Conservation (phyloP, 2,329 filamentous ascomycete species). For the Tolypocladium album region DNA sequence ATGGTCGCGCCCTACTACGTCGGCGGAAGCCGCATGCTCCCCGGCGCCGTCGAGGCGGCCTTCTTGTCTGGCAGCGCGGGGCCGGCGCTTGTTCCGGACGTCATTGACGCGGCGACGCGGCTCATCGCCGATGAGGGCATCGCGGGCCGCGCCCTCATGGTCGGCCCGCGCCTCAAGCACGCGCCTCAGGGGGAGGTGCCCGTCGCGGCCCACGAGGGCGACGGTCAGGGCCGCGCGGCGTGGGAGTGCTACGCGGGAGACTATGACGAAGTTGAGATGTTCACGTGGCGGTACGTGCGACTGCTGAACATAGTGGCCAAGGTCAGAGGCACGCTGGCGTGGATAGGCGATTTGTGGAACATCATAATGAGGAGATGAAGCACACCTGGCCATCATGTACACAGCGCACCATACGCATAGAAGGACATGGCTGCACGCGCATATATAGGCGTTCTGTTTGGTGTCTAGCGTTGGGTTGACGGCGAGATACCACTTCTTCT, state of each 20-base stretch:
- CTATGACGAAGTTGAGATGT: constrained; percentile 44
- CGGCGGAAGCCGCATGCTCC: constrained; percentile 45
- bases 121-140: constrained; percentile 48
- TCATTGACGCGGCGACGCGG: constrained; percentile 52
- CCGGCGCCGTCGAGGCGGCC: constrained; percentile 32
- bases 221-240: constrained; percentile 30
- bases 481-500: neutral
- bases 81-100: constrained; percentile 43
- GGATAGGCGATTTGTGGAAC: constrained; percentile 15
- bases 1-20: constrained; percentile 58
- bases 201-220: constrained; percentile 21
- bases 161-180: constrained; percentile 41
- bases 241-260: constrained; percentile 55
- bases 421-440: neutral
- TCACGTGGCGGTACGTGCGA: constrained; percentile 39
- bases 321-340: constrained; percentile 43
- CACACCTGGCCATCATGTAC: neutral
- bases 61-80: constrained; percentile 43
- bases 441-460: neutral
- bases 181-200: constrained; percentile 21
- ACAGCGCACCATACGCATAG: neutral
- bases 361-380: neutral
- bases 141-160: constrained; percentile 43
- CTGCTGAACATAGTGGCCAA: constrained; percentile 40
- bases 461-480: neutral